These are phyloP conservation scores for Boletus sp. DNA, from an alignment of 768 basidiomycete species.

Conservation along the genomic window DNA sequence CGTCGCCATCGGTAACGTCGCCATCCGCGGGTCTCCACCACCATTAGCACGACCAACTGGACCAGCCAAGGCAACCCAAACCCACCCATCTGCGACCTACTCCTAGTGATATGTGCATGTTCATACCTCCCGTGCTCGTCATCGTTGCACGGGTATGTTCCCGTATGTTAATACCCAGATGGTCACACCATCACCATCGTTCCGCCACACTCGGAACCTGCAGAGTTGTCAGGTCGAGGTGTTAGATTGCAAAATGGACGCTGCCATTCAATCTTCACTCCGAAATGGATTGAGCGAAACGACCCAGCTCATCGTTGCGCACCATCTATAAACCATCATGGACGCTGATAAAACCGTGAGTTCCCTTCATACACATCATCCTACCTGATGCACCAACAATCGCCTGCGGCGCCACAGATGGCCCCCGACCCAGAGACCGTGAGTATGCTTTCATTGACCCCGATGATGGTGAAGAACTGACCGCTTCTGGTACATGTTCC, in stretches of 20 bases:
- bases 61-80: conserved; percentile 50
- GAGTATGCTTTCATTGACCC: conserved; percentile 8
- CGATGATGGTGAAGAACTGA: not conserved
- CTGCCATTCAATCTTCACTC: conserved; percentile 54
- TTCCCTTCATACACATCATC: not conserved
- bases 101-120: conserved; percentile 58
- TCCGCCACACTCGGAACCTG: conserved; percentile 73
- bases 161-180: conserved; percentile 65
- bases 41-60: conserved; percentile 39
- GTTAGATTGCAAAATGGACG: conserved; percentile 51
- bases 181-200: conserved; percentile 48
- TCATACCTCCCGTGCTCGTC: conserved; percentile 46
- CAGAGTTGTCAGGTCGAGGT: too few species aligned
- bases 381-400: not conserved
- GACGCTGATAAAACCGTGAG: conserved; percentile 58
- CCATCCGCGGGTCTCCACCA: conserved; percentile 63
- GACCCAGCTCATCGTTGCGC: conserved; percentile 58
- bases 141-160: conserved; percentile 66
- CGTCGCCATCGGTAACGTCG: conserved; percentile 86
- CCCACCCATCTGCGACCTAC: conserved; percentile 53
- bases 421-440: conserved; percentile 42
- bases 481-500: not conserved
- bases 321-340: conserved; percentile 56
- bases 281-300: conserved; percentile 42
- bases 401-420: conserved; percentile 29